These are phyloP conservation scores for Solanum piurae DNA, from an alignment of 257 asterid genomes.

Conservation along the genomic window DNA sequence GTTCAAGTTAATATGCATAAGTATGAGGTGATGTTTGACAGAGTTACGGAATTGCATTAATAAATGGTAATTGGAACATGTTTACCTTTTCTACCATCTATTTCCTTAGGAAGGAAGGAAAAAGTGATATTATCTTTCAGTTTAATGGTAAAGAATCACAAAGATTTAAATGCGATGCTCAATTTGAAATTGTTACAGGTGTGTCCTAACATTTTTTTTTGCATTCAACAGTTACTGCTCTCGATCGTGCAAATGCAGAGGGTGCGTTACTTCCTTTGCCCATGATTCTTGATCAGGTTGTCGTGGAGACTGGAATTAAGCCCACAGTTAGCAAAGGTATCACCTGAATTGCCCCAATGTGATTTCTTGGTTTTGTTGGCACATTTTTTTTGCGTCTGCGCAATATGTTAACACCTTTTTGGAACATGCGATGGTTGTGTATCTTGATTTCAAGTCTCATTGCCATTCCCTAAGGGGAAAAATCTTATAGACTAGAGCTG, in stretches of 20 bases:
- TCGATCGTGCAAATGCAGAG: constrained; percentile 72
- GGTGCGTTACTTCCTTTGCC: constrained; percentile 77
- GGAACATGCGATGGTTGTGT: not conserved
- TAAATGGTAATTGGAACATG: not conserved
- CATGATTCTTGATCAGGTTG: constrained; percentile 32
- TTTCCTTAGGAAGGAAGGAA: not conserved
- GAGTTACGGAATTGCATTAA: not conserved
- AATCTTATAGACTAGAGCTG: not conserved
- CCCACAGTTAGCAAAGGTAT: constrained; percentile 40
- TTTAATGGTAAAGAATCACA: not conserved
- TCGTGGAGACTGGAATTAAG: constrained; percentile 21
- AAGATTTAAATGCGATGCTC: not conserved
- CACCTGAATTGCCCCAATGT: not conserved
- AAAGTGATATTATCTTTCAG: not conserved
- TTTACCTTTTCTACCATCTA: not conserved
- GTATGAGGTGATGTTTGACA: not conserved
- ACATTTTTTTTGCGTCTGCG: not conserved
- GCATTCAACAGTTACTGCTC: constrained; percentile 62
- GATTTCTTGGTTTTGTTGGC: not conserved
- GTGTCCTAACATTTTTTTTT: not conserved
- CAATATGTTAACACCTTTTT: not conserved
- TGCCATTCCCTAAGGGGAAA: not conserved
- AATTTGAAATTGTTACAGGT: not conserved
- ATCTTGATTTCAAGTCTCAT: not conserved
- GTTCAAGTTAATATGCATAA: not conserved